phyloP scores from a whole-genome alignment of 495 filamentous ascomycete genomes.

The Elasticomyces elasticus region DNA sequence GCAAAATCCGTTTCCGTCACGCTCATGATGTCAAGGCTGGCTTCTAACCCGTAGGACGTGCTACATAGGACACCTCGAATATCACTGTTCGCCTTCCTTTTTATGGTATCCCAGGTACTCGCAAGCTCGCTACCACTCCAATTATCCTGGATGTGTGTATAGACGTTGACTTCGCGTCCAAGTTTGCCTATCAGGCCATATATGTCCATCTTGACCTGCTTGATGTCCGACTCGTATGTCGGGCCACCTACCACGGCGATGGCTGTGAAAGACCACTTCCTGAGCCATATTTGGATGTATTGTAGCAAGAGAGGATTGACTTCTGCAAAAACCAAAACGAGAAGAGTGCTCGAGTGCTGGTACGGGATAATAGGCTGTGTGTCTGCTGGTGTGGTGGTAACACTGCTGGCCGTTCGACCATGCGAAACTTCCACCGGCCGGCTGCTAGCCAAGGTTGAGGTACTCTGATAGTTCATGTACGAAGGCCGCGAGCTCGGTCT shows the following conservation, averaged over 20 bases:
- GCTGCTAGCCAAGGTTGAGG: not conserved
- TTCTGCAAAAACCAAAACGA: constrained; percentile 1
- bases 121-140: not conserved
- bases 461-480: constrained; percentile 13
- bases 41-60: not conserved
- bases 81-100: not conserved
- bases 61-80: constrained; percentile 8
- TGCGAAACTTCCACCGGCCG: not conserved
- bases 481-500: constrained; percentile 1
- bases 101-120: not conserved
- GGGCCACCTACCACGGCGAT: constrained; percentile 3
- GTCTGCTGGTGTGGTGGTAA: not conserved
- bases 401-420: not conserved
- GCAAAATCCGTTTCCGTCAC: not conserved
- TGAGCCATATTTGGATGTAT: constrained; percentile 3
- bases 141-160: not conserved
- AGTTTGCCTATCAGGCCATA: constrained; percentile 17
- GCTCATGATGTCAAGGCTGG: not conserved
- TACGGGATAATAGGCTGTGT: not conserved
- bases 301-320: not conserved
- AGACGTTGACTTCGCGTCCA: constrained; percentile 8
- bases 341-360: not conserved
- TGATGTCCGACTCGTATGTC: constrained; percentile 5
- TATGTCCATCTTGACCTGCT: constrained; percentile 19
- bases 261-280: not conserved